Evolutionary conservation across 306 rosid genomes (phyloP).

Genomic region (Senna siamea): DNA sequence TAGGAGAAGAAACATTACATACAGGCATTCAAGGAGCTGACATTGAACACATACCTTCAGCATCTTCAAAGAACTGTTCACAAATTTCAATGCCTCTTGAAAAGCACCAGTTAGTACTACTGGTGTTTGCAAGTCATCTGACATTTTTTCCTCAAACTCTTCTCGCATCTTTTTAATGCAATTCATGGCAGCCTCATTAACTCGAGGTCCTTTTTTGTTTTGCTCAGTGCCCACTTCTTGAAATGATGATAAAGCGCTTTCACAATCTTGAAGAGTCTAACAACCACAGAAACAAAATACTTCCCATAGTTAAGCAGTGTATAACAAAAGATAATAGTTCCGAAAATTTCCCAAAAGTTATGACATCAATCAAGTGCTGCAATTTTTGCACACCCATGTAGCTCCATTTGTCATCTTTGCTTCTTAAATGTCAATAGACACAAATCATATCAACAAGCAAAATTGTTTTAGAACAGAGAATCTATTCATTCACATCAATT

Average conservation of each 20-base stretch:
- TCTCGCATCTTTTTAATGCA: constrained; percentile 62
- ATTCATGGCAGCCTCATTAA: constrained; percentile 61
- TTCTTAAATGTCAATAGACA: constrained; percentile 4
- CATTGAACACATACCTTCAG: constrained; percentile 62
- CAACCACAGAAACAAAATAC: constrained; percentile 39
- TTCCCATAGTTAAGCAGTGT: background rate
- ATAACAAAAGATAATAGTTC: constrained; percentile 9
- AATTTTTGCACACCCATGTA: background rate
- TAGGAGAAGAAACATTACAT: background rate
- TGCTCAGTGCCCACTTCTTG: constrained; percentile 59
- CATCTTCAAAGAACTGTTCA: constrained; percentile 66
- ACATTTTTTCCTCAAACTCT: constrained; percentile 85
- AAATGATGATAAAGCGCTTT: constrained; percentile 63
- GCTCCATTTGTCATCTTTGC: background rate
- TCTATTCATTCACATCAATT: constrained; percentile 10
- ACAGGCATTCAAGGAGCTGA: constrained; percentile 2
- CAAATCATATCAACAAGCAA: background rate
- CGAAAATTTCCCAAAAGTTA: constrained; percentile 11
- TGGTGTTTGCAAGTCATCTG: constrained; percentile 93
- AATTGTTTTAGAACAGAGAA: constrained; percentile 15
- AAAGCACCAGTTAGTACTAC: constrained; percentile 79
- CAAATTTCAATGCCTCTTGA: constrained; percentile 80
- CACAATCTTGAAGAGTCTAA: constrained; percentile 87
- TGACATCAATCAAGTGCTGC: constrained; percentile 26
- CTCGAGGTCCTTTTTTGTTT: constrained; percentile 51